A percentile compares a stretch with the other conserved stretches of the same genome.
phyloP scores from a whole-genome alignment of 495 filamentous ascomycete species.

The Astrocystis sublimbata region DNA sequence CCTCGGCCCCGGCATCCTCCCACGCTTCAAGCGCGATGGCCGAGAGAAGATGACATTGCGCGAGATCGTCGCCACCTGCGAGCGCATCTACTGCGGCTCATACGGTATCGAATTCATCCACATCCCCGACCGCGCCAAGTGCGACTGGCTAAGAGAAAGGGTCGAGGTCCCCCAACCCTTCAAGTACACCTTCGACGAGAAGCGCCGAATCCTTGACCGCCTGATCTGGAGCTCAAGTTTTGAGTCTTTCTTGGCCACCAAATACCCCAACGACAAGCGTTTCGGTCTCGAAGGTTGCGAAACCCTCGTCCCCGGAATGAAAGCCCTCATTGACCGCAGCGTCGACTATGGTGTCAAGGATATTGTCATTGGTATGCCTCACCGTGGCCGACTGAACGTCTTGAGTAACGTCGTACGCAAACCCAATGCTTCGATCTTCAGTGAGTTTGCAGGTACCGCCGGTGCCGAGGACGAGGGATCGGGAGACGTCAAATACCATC shows the following conservation, averaged over 20 bases:
- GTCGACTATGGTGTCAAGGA: conserved; percentile 98
- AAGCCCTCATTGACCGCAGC: conserved; percentile 95
- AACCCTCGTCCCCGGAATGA: conserved; percentile 96
- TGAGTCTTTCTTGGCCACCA: conserved; percentile 89
- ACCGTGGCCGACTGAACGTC: conserved; percentile 96
- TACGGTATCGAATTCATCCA: conserved; percentile 99
- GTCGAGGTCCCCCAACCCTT: conserved; percentile 92
- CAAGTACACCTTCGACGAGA: conserved; percentile 95
- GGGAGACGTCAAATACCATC: conserved; percentile 98
- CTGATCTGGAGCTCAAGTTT: conserved; percentile 98
- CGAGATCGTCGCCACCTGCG: conserved; percentile 91
- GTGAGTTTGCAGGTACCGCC: conserved; percentile 88
- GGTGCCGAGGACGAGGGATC: conserved; percentile 94
- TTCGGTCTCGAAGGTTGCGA: conserved; percentile 98
- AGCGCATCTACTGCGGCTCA: conserved; percentile 93
- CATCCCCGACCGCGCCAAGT: conserved; percentile 95
- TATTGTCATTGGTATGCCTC: conserved; percentile 98
- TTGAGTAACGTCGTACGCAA: conserved; percentile 98
- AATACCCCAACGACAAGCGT: conserved; percentile 99
- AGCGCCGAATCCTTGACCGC: conserved; percentile 94
- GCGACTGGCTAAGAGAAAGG: conserved; percentile 95
- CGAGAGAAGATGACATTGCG: conserved; percentile 95
- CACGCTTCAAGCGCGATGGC: conserved; percentile 82
- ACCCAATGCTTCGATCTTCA: conserved; percentile 99
- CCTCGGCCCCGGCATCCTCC: conserved; percentile 92